Evolutionary conservation across 768 basidiomycete species (phyloP).

Genomic region (Bullera alba): DNA sequence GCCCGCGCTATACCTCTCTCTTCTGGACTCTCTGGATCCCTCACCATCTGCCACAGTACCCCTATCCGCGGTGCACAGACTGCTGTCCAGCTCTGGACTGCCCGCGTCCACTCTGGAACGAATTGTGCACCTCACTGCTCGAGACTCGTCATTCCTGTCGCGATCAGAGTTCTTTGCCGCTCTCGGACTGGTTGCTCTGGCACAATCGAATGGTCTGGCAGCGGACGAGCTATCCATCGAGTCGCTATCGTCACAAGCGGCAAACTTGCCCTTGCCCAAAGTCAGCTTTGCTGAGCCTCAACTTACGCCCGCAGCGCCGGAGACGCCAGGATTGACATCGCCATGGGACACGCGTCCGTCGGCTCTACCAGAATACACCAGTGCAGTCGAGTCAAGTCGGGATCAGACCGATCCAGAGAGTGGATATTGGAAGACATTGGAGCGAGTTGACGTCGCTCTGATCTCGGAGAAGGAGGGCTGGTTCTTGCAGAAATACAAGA

Average conservation of each 20-base stretch:
- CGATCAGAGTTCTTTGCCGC: conserved; percentile 89
- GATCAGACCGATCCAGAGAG: conserved; percentile 37
- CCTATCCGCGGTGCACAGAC: conserved; percentile 71
- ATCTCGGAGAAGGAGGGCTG: conserved; percentile 80
- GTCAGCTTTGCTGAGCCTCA: not conserved
- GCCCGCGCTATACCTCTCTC: conserved; percentile 66
- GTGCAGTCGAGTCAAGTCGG: not conserved
- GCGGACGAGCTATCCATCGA: conserved; percentile 26
- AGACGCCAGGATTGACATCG: conserved; percentile 2
- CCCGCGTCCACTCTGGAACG: conserved; percentile 77
- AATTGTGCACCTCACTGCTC: conserved; percentile 68
- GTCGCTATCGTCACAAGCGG: conserved; percentile 16
- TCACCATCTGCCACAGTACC: conserved; percentile 67
- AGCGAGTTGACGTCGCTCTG: conserved; percentile 62
- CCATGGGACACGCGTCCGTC: conserved; percentile 28
- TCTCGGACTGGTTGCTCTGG: conserved; percentile 75
- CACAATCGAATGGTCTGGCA: conserved; percentile 51
- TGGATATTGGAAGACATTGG: conserved; percentile 83
- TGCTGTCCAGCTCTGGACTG: conserved; percentile 67
- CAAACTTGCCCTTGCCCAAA: conserved; percentile 26
- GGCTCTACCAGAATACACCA: too few species aligned
- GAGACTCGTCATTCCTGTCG: conserved; percentile 53
- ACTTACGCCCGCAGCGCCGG: conserved; percentile 1
- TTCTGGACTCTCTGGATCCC: conserved; percentile 69
- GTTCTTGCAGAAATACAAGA: conserved; percentile 78